A percentile compares a stretch with the other conserved stretches of the same genome.
These are phyloP conservation scores for Backusella sp. DNA, from an alignment of 192 early-diverging fungal genomes.

Conservation along the genomic window DNA sequence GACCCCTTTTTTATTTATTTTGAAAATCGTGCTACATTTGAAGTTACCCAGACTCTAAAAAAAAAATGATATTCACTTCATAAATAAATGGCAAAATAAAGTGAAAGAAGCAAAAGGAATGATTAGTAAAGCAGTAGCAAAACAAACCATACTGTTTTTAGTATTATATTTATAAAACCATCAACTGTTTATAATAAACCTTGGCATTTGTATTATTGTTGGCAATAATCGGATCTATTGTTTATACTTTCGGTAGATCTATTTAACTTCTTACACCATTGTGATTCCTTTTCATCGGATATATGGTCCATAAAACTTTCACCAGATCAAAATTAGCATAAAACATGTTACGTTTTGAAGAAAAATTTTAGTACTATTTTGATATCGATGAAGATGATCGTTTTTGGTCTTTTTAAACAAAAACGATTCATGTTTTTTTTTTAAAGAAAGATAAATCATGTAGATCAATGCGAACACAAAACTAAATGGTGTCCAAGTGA, in stretches of 20 bases:
- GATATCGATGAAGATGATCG: not conserved
- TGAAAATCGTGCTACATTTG: too few species aligned
- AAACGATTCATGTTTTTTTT: not conserved
- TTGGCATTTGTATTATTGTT: not conserved
- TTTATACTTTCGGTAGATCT: not conserved
- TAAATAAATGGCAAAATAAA: not conserved
- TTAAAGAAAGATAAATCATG: not conserved
- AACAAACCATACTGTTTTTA: not conserved
- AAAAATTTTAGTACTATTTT: not conserved
- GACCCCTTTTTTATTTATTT: too few species aligned
- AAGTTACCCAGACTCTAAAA: too few species aligned
- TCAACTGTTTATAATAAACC: not conserved
- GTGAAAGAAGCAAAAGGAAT: not conserved
- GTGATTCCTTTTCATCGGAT: not conserved
- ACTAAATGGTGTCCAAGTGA: not conserved
- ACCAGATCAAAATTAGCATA: not conserved
- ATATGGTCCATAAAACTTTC: not conserved
- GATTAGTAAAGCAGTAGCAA: not conserved
- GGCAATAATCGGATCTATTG: not conserved
- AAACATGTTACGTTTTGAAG: not conserved
- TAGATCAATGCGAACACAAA: not conserved
- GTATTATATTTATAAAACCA: not conserved
- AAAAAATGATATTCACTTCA: not conserved
- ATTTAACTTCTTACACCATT: not conserved
- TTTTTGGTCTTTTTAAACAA: not conserved